Evolutionary conservation across 1,284 basidiomycete genomes (phyloP), one percentile per base, ranked within the genome.

Genomic region (Moesziomyces aphidis): DNA sequence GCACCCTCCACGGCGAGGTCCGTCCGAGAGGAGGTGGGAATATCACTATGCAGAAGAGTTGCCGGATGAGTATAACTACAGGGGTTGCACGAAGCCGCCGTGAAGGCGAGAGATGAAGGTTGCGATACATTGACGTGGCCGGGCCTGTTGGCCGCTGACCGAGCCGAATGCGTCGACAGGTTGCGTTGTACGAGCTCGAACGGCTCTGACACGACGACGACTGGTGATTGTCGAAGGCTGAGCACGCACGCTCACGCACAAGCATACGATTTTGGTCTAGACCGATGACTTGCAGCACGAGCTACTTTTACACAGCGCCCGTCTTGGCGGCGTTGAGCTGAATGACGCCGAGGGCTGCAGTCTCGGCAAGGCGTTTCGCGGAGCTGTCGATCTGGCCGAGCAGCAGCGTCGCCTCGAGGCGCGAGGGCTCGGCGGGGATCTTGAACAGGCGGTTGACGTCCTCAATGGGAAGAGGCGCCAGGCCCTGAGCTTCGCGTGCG

Each of bases 371-470:
- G 53, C 82, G 82, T 70, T 74, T 81, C 15, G 85, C 84, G 3
- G 84, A 82, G 43, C 78, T 83, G 67, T 85, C 85, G 44, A 86
- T 82, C 54, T 85, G 85, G 23, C 82, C 81, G 5, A 86, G 78
- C 45, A 86, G 76, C 50, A 85, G 86, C 89, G 96, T 89, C 85
- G 93, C 92, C 85, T 97, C 95, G 80, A 98, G 86, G 72, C 96
- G 89, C 82, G 90, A 93, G 34, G 95, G 95, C 85, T 98, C 96
- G 54, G 90, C 87, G 8, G 93, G 92, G 50, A 95, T 92, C 86
- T 92, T 94, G 88, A 94, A 95, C 36, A 84, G 51, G 24, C 71
- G 73, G 66, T 70, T 76, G 60, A 81, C 73, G 49, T 83, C 82
- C 70, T 81, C 79, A 55, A 82, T 58, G 22, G 85, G 94, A 26